These are phyloP conservation scores for Laburnicola sp. DNA, from an alignment of 2,329 filamentous ascomycete genomes.

Conservation along the genomic window DNA sequence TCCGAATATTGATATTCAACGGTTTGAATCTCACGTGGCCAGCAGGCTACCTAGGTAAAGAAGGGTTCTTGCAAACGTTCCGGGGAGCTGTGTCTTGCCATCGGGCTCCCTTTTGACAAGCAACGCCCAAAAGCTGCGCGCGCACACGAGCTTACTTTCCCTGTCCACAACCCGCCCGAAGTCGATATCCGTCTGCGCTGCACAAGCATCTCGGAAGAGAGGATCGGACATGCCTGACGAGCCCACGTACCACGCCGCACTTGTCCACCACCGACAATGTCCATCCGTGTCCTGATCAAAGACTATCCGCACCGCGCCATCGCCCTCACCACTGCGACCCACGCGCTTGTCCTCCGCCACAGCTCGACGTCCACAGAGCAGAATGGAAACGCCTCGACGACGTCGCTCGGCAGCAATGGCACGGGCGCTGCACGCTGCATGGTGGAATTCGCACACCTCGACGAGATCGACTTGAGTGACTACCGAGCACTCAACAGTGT, in stretches of 20 bases:
- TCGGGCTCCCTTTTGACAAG: not conserved
- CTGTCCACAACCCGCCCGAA: not conserved
- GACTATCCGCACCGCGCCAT: slow-evolving; percentile 87
- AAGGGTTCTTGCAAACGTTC: not conserved
- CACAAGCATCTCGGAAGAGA: not conserved
- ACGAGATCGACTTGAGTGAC: slow-evolving; percentile 68
- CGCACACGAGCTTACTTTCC: slow-evolving; percentile 28
- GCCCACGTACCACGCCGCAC: slow-evolving; percentile 11
- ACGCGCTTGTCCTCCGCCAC: slow-evolving; percentile 84
- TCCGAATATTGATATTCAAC: not conserved
- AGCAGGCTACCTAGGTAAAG: not conserved
- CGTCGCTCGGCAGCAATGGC: slow-evolving; percentile 51
- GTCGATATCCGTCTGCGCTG: not conserved
- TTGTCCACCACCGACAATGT: slow-evolving; percentile 34
- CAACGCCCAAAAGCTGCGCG: slow-evolving; percentile 11
- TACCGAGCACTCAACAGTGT: slow-evolving; percentile 76
- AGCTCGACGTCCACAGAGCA: slow-evolving; percentile 65
- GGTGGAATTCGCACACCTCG: slow-evolving; percentile 76
- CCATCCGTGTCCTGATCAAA: slow-evolving; percentile 77
- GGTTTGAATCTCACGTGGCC: not conserved
- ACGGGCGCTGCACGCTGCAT: slow-evolving; percentile 66
- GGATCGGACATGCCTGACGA: slow-evolving; percentile 29
- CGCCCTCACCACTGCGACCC: slow-evolving; percentile 76
- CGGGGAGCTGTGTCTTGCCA: not conserved
- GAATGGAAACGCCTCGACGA: slow-evolving; percentile 59